Base-by-base conservation (phyloP, 2,329 filamentous ascomycete genomes). In the Neocucurbitaria cava region DNA sequence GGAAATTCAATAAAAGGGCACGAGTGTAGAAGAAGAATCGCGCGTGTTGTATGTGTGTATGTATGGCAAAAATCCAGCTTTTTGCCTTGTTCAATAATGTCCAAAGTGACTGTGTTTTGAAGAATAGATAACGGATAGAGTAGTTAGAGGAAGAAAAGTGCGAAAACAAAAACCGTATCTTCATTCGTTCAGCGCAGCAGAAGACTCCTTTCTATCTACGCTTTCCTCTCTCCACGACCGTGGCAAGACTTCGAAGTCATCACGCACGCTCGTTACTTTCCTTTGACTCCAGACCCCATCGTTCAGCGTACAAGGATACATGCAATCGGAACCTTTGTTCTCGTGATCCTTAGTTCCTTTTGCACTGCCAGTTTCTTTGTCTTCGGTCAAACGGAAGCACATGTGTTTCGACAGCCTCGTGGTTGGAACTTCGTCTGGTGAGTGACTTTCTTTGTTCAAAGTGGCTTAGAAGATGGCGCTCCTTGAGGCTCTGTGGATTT, bases 381-480 rank as follows among this genome's bases (percentile, higher is more conserved):
- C 42, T 17, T n/a, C n/a, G n/a, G 9, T 4, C 17, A 3, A 15
- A 35, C 13, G 31, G 31, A 15, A 35, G 3, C 28, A 28, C 10
- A 3, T 17, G 4, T 11, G 10, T n/a, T n/a, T 35, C 15, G 1
- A 41, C 24, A 15, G 20, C 39, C 38, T 41, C 35, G 36, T 31
- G 5, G 24, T 26, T 26, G 5, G 9, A 26, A 3, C 28, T 11
- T 11, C 28, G 46, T 39, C 41, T 43, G 13, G 7, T 15, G 3
- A 20, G n/a, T n/a, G n/a, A n/a, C n/a, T 26, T 15, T 21, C 54
- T 56, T 56, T 56, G 42, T 56, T 17, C 18, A 35, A 35, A 8
- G 31, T 35, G 13, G 31, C 31, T n/a, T 35, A 4, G 10, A 17
- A n/a, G n/a, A n/a, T n/a, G 31, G 31, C 31, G 31, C n/a, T 35